These are phyloP conservation scores for Colletotrichum zoysiae DNA, from an alignment of 2,329 filamentous ascomycete genomes.

Conservation along the genomic window DNA sequence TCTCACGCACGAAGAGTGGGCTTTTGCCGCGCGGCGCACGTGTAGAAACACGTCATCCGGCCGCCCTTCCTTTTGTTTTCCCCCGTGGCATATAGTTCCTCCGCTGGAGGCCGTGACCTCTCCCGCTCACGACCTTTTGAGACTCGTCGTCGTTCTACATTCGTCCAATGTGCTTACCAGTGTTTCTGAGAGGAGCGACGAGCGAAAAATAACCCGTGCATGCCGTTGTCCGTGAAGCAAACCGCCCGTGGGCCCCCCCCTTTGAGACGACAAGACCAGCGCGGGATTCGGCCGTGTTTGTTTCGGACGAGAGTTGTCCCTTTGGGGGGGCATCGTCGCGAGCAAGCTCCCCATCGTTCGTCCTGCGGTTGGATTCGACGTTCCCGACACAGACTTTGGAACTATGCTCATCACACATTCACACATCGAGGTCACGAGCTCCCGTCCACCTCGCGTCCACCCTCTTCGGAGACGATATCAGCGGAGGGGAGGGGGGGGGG, in stretches of 20 bases:
- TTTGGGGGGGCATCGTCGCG: too few relatives aligned
- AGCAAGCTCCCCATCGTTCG: not conserved
- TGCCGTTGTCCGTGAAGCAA: not conserved
- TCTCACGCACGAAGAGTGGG: not conserved
- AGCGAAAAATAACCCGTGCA: not conserved
- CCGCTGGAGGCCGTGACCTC: not conserved
- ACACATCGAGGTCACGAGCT: not conserved
- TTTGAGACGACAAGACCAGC: not conserved
- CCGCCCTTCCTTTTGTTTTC: too few relatives aligned
- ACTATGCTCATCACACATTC: not conserved
- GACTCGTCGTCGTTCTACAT: not conserved
- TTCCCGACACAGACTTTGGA: not conserved
- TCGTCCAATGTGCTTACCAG: not conserved
- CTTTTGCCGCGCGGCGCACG: not conserved
- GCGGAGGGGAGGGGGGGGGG: too few relatives aligned
- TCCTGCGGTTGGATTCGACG: not conserved
- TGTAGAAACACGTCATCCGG: not conserved
- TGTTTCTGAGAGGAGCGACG: not conserved
- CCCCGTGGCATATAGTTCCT: not conserved
- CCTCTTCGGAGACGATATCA: too few relatives aligned
- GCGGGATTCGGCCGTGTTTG: not conserved
- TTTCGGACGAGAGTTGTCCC: not conserved
- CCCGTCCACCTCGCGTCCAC: too few relatives aligned
- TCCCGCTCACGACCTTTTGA: not conserved
- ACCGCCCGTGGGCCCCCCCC: not conserved